Base-by-base conservation (phyloP, 768 basidiomycete species). In the Podaxis carcinomalis region DNA sequence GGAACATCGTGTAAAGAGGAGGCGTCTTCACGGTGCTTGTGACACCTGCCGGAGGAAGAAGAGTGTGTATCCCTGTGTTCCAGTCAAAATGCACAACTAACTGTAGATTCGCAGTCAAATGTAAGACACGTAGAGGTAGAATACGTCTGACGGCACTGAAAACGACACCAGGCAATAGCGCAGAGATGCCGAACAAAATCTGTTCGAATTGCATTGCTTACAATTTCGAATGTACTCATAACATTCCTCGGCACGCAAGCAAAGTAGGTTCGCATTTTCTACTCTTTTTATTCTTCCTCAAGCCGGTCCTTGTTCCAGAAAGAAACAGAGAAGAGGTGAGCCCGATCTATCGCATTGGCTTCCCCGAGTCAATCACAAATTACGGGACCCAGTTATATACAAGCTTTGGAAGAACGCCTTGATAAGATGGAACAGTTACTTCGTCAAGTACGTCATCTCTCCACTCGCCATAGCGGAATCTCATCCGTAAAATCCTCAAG, bases 131-230 rank as follows among this genome's bases (percentile, higher is more conserved):
- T 9, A 9, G 35, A 27, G 4, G 11, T 11, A 2, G 11, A 19
- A 32, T 32, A 13, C 11, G 21, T 46, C 23, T 4, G n/a, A 4
- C 9, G 23, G 21, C 14, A 50, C 19, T 51, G 40, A 40, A 37
- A 51, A 14, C 0, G 37, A 10, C 44, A 10, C 16, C 49, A 84
- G 84, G 85, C 63, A 83, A 89, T 62, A 88, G 87, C 64, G 83
- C 83, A 19, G 80, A 78, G 59, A 83, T 80, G 79, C 80, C 80
- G 4, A 74, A 75, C 2, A 82, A 81, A 27, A 69, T 73, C 40
- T 88, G 87, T 66, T 78, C 85, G 0, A 86, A 85, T 63, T 88
- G 87, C 65, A 73, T 76, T 0, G 65, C 75, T 1, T 80, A 77
- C 47, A 74, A 73, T 42, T 73, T 78, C 1, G 74, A 79, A 40